These are phyloP conservation scores for Xylariaceae sp. DNA, from an alignment of 2,329 filamentous ascomycete genomes.

Conservation along the genomic window DNA sequence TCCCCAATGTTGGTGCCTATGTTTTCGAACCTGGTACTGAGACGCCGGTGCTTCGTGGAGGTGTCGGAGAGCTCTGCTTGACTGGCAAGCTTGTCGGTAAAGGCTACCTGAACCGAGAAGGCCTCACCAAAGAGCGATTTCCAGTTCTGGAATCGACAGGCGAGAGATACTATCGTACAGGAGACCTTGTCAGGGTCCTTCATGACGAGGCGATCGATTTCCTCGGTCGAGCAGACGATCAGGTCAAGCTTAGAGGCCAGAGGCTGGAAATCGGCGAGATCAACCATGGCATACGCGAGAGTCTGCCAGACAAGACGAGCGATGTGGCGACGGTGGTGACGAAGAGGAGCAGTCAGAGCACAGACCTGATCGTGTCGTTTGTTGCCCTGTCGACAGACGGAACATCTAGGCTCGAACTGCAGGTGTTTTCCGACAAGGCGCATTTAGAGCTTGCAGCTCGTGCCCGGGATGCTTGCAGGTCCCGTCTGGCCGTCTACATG, in stretches of 20 bases:
- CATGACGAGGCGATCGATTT: constrained; percentile 82
- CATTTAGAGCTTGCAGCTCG: constrained; percentile 36
- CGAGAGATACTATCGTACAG: constrained; percentile 75
- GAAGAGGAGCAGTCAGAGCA: constrained; percentile 65
- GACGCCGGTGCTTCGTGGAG: constrained; percentile 68
- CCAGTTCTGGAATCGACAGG: constrained; percentile 53
- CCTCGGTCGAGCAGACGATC: constrained; percentile 80
- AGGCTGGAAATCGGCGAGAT: constrained; percentile 88
- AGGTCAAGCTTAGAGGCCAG: constrained; percentile 87
- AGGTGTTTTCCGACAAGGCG: constrained; percentile 30
- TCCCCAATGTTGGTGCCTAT: constrained; percentile 80
- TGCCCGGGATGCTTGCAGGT: constrained; percentile 59
- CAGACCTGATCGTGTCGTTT: constrained; percentile 79
- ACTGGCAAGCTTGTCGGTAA: constrained; percentile 83
- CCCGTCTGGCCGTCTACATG: constrained; percentile 78
- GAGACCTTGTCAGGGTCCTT: constrained; percentile 77
- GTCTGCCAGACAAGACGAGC: constrained; percentile 45
- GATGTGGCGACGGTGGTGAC: constrained; percentile 73
- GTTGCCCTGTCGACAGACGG: constrained; percentile 1
- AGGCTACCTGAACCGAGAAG: constrained; percentile 75
- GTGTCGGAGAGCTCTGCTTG: constrained; percentile 81
- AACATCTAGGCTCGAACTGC: constrained; percentile 8
- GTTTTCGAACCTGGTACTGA: constrained; percentile 67
- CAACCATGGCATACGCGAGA: constrained; percentile 70
- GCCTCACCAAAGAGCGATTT: constrained; percentile 75